Evolutionary conservation across 2,329 filamentous ascomycete species (phyloP).

Genomic region (Metarhizium brunneum): DNA sequence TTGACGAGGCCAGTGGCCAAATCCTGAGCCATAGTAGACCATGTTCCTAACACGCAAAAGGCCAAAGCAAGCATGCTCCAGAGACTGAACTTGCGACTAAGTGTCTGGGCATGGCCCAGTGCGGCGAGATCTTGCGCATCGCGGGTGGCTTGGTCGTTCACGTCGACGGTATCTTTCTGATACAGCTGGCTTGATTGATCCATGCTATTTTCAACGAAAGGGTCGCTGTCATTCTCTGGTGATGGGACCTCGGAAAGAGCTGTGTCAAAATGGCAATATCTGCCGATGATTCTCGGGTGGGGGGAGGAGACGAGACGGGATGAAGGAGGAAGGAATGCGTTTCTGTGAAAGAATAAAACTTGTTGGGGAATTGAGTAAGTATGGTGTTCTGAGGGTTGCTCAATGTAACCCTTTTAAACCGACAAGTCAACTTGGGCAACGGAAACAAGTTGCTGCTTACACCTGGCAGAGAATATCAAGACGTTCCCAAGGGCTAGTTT

Average conservation of each 20-base stretch:
- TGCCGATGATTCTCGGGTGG: neutral
- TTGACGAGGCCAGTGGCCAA: constrained; percentile 39
- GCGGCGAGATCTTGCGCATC: constrained; percentile 31
- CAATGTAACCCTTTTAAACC: neutral
- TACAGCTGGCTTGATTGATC: constrained; percentile 6
- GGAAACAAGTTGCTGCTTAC: neutral
- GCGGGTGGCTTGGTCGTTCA: constrained; percentile 10
- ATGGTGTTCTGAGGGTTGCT: neutral
- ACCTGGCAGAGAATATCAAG: neutral
- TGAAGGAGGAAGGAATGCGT: neutral
- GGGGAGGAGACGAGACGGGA: neutral
- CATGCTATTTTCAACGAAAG: constrained; percentile 4
- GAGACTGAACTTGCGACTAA: constrained; percentile 38
- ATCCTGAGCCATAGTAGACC: constrained; percentile 45
- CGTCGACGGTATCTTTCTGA: neutral
- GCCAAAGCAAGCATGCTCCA: constrained; percentile 49
- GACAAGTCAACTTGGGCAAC: neutral
- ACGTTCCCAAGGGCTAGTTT: neutral
- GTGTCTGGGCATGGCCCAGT: constrained; percentile 29
- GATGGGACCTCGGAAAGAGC: neutral
- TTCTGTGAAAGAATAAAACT: neutral
- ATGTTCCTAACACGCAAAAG: constrained; percentile 49
- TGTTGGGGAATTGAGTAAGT: neutral
- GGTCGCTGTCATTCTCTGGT: constrained; percentile 7
- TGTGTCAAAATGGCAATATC: neutral